A percentile compares a stretch with the other conserved stretches of the same genome.
phyloP scores from a whole-genome alignment of 331 rosid genomes.

The Arachis monticola region DNA sequence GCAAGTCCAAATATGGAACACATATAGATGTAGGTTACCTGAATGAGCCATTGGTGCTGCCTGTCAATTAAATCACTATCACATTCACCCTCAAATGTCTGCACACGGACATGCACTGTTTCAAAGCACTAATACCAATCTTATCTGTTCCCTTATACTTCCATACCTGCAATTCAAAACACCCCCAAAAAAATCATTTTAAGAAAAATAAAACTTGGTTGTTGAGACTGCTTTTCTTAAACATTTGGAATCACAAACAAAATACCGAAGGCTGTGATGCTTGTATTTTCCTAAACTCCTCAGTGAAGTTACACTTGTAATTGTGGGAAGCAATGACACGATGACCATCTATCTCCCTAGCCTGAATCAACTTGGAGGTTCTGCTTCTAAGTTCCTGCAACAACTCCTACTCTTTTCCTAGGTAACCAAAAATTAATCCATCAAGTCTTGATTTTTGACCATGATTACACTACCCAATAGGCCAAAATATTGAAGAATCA shows the following conservation, averaged over 20 bases:
- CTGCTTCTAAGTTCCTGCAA: slow-evolving; percentile 41
- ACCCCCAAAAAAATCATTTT: too few relatives aligned
- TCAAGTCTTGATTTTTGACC: slow-evolving; percentile 20
- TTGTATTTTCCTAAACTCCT: slow-evolving; percentile 65
- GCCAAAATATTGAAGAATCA: not conserved
- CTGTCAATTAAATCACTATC: slow-evolving; percentile 61
- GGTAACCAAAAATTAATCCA: slow-evolving; percentile 18
- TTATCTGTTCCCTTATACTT: slow-evolving; percentile 58
- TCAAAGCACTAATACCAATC: slow-evolving; percentile 66
- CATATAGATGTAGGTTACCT: slow-evolving; percentile 53
- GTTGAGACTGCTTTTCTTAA: not conserved
- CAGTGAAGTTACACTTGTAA: slow-evolving; percentile 63
- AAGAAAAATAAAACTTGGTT: not conserved
- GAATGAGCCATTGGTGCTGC: slow-evolving; percentile 60
- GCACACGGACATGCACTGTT: slow-evolving; percentile 62
- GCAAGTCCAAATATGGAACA: slow-evolving; percentile 7
- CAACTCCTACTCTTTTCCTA: slow-evolving; percentile 47
- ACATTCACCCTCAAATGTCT: slow-evolving; percentile 62
- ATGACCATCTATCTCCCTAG: slow-evolving; percentile 77
- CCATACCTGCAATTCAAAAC: slow-evolving; percentile 69
- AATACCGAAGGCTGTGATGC: slow-evolving; percentile 70
- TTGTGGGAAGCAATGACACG: slow-evolving; percentile 49
- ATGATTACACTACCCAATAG: not conserved
- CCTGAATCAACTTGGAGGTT: slow-evolving; percentile 68
- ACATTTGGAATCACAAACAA: not conserved